Evolutionary conservation across 2,329 filamentous ascomycete genomes (phyloP), one percentile per base, ranked within the genome.

Genomic region (Seiridium unicorne): DNA sequence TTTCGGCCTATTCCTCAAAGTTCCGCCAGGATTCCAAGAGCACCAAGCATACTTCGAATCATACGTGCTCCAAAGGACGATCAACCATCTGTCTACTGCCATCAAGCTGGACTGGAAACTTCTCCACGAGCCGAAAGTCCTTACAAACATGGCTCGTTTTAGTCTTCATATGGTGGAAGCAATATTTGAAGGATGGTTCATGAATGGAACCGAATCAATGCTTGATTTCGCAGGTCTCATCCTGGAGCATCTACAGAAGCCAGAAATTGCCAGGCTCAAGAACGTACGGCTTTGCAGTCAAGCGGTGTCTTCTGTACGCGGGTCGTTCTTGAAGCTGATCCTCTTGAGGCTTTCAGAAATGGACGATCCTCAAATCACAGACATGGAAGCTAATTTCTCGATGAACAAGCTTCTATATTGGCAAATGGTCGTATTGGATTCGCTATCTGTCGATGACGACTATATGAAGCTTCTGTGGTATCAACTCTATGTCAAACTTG

Each of bases 1-100:
- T 0, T 90, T 99, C 57, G 88, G 89, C 0, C 77, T 99, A 8
- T 96, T 92, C 69, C 79, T 91, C 57, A 97, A 95, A 72, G 90
- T 94, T 0, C 95, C 96, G 1, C 92, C 95, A 0, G 93, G 94
- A 0, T 97, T 96, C 69, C 87, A 94, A 66, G 95, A 98, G 71
- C 93, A 98, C 66, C 93, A 97, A 69, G 92, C 93, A 0, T 96
- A 93, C 72, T 97, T 99, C 65, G 92, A 96, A 70, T 96, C 95
- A 0, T 97, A 93, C 70, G 79, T 98, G 3, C 79, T 98, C 26
- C 86, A 88, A 35, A 89, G 89, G 64, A 87, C 91, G 0, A 84
- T 97, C 51, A 83, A 87, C 3, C 86, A 90, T 36, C 77, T 97
- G 13, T 85, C 85, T 40, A 90, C 84, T 60, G 81, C 86, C 31